A percentile compares a stretch with the other conserved stretches of the same genome.
These are phyloP conservation scores for Takashimella tepidaria DNA, from an alignment of 1,284 basidiomycete genomes.

Conservation along the genomic window DNA sequence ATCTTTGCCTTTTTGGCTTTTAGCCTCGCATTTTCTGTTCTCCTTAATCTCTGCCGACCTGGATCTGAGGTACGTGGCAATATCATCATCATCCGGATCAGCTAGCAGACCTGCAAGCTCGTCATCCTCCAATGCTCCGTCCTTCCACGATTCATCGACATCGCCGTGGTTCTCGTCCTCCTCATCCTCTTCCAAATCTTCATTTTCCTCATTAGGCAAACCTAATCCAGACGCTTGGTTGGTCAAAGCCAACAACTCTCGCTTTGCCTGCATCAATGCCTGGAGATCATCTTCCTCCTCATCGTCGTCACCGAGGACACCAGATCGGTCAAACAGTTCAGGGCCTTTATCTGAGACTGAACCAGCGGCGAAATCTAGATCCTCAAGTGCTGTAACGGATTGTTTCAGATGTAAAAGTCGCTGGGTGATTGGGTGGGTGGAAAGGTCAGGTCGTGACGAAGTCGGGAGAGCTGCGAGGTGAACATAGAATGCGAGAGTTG, in stretches of 20 bases:
- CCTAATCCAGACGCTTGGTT: constrained; percentile 14
- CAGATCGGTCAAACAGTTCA: constrained; percentile 16
- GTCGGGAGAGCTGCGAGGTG: constrained; percentile 71
- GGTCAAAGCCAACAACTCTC: constrained; percentile 20
- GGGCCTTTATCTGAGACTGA: constrained; percentile 52
- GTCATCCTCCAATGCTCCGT: constrained; percentile 38
- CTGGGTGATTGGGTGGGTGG: constrained; percentile 69
- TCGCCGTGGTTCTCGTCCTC: constrained; percentile 24
- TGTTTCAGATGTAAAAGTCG: constrained; percentile 83
- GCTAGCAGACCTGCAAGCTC: constrained; percentile 37
- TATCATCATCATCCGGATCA: constrained; percentile 24
- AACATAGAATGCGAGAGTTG: constrained; percentile 88
- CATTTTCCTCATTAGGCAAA: constrained; percentile 14
- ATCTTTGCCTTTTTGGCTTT: constrained; percentile 35
- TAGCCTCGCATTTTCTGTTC: constrained; percentile 29
- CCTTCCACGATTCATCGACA: constrained; percentile 35
- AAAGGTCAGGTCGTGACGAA: constrained; percentile 58
- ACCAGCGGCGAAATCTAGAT: constrained; percentile 61
- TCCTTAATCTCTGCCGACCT: constrained; percentile 11
- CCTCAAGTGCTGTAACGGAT: constrained; percentile 73
- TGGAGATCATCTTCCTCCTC: constrained; percentile 37
- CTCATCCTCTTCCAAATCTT: constrained; percentile 19
- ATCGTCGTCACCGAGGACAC: constrained; percentile 25
- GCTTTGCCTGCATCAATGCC: constrained; percentile 24
- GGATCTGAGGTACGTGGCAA: neutral